Base-by-base conservation (phyloP, 257 asterid species). In the Solanum corneliomulleri region DNA sequence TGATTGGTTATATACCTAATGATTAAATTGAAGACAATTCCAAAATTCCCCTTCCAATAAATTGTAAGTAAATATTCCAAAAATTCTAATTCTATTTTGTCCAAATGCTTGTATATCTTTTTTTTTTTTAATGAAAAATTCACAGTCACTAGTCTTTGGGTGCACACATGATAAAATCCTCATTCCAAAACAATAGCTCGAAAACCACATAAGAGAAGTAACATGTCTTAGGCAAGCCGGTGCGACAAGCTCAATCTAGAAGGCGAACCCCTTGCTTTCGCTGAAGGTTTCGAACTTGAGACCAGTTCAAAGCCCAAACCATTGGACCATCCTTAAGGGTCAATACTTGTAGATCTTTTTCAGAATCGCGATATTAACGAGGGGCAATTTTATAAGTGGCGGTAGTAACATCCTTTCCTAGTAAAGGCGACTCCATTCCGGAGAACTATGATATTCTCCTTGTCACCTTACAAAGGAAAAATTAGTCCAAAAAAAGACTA, bases 131-230 rank as follows among this genome's bases (percentile, higher is more conserved):
- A 52, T 6, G n/a, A 52, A 3, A 52, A 52, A 52, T 1, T 0
- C 4, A 0, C 2, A 7, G 0, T 0, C 9, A 0, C 9, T 2
- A 0, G 1, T 0, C 0, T 52, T 18, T 18, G 1, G 1, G n/a
- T 6, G 62, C 0, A 0, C n/a, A 52, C 1, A 18, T 0, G 62
- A 0, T 52, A 16, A 16, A 2, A 52, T 0, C 1, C 0, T 0
- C 2, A 2, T 0, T 52, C 2, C 0, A 16, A 52, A 6, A 10
- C 10, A 52, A 52, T 52, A 52, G 1, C 23, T 52, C 10, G 0
- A 0, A 16, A 52, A 52, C 0, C 23, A 52, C 62, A 52, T 52
- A 52, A 3, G 2, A 18, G n/a, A 52, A 10, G 2, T 52, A 16
- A 52, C 62, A 0, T 1, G 4, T 4, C 18, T 10, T 52, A 52